phyloP scores from a whole-genome alignment of 2,329 filamentous ascomycete species.

The Magnaporthales sp. region DNA sequence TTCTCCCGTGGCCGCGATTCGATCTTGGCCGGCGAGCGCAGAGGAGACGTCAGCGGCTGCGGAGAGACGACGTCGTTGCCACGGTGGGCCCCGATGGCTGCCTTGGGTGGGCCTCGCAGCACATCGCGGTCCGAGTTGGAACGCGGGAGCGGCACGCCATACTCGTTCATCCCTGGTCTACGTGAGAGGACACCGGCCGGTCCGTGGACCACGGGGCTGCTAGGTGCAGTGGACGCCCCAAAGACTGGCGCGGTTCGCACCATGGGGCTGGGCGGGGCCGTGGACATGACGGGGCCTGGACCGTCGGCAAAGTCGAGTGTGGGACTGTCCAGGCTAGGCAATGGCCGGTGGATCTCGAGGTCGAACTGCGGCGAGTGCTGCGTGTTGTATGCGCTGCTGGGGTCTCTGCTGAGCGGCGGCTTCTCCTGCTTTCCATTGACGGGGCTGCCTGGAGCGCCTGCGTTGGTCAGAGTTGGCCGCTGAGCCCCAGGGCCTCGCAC shows the following conservation, averaged over 20 bases:
- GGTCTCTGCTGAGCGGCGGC: background rate
- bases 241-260: background rate
- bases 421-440: background rate
- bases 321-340: background rate
- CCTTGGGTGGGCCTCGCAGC: background rate
- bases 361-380: background rate
- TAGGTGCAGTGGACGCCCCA: background rate
- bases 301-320: background rate
- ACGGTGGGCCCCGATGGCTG: background rate
- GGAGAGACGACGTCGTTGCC: background rate
- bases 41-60: background rate
- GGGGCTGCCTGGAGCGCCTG: background rate
- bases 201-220: background rate
- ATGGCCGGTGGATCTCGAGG: background rate
- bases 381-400: background rate
- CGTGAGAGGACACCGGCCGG: background rate
- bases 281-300: background rate
- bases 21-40: background rate
- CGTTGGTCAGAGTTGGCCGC: background rate
- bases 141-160: background rate
- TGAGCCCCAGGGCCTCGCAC: background rate
- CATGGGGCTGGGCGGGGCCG: background rate
- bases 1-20: background rate
- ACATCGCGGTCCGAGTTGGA: constrained; percentile 2
- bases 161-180: constrained; percentile 1